These are phyloP conservation scores for Anthostomella pinea DNA, from an alignment of 2,329 filamentous ascomycete species.

Conservation along the genomic window DNA sequence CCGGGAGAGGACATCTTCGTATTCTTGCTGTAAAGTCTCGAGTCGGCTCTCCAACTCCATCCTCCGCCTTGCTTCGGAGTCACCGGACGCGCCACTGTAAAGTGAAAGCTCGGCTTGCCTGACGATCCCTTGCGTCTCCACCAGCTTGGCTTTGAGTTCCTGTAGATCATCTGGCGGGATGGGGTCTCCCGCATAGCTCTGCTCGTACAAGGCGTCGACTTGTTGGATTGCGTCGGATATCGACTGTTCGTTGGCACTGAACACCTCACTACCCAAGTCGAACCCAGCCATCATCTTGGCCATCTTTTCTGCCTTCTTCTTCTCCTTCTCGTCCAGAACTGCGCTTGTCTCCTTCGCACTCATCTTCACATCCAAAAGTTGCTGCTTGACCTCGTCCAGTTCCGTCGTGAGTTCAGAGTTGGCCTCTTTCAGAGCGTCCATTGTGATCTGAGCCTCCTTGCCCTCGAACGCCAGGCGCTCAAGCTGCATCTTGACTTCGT, in stretches of 20 bases:
- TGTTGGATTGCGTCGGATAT: constrained; percentile 82
- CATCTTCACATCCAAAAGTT: constrained; percentile 94
- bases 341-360: constrained; percentile 90
- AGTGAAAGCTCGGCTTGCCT: constrained; percentile 87
- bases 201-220: constrained; percentile 74
- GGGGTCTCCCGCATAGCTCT: constrained; percentile 72
- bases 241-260: constrained; percentile 86
- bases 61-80: constrained; percentile 65
- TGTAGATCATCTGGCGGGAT: constrained; percentile 80
- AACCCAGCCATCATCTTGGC: constrained; percentile 99
- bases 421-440: constrained; percentile 95
- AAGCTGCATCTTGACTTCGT: constrained; percentile 93
- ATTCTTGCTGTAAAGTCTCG: constrained; percentile 72
- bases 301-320: constrained; percentile 99
- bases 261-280: constrained; percentile 86
- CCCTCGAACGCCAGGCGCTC: constrained; percentile 94
- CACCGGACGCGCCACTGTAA: constrained; percentile 64
- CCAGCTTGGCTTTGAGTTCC: constrained; percentile 71
- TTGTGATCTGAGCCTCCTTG: constrained; percentile 95
- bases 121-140: constrained; percentile 89
- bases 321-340: constrained; percentile 93
- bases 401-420: constrained; percentile 90
- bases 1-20: constrained; percentile 76
- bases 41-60: constrained; percentile 76
- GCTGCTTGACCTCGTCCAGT: constrained; percentile 92